A percentile compares a stretch with the other conserved stretches of the same genome.
These are phyloP conservation scores for Antrodiella citrinella DNA, from an alignment of 768 basidiomycete species.

Conservation along the genomic window DNA sequence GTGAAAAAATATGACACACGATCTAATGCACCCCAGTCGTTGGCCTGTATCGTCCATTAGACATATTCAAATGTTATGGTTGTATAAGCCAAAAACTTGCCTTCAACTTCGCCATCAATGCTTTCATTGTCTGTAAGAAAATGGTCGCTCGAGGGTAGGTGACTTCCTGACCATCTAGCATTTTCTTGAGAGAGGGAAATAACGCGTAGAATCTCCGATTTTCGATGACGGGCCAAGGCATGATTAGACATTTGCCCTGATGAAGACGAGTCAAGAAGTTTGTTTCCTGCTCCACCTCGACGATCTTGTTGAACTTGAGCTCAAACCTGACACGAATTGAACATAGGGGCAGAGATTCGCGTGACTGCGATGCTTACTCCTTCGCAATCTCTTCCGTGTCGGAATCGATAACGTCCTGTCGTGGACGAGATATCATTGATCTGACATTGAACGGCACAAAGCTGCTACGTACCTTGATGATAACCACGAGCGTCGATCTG, in stretches of 20 bases:
- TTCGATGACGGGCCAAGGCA: slow-evolving; percentile 65
- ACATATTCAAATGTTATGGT: neutral
- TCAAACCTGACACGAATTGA: slow-evolving; percentile 44
- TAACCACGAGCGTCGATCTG: slow-evolving; percentile 49
- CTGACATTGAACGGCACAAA: no score
- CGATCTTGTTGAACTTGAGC: slow-evolving; percentile 51
- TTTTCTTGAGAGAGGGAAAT: slow-evolving; percentile 38
- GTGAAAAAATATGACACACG: slow-evolving; percentile 32
- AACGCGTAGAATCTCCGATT: slow-evolving; percentile 50
- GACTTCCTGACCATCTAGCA: slow-evolving; percentile 38
- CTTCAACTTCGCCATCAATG: slow-evolving; percentile 62
- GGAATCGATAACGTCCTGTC: slow-evolving; percentile 56
- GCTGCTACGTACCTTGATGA: slow-evolving; percentile 48
- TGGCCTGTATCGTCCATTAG: slow-evolving; percentile 29
- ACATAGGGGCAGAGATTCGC: no score
- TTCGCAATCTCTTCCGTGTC: slow-evolving; percentile 49
- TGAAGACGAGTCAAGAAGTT: slow-evolving; percentile 60
- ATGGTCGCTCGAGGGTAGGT: slow-evolving; percentile 46
- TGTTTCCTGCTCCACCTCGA: slow-evolving; percentile 48
- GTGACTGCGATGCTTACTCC: slow-evolving; percentile 39
- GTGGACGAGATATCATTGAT: no score
- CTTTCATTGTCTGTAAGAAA: slow-evolving; percentile 51
- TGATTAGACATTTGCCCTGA: slow-evolving; percentile 43
- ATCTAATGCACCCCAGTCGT: slow-evolving; percentile 59
- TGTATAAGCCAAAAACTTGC: no score